These are phyloP conservation scores for Monosporascus sp. DNA, from an alignment of 2,329 filamentous ascomycete species.

Conservation along the genomic window DNA sequence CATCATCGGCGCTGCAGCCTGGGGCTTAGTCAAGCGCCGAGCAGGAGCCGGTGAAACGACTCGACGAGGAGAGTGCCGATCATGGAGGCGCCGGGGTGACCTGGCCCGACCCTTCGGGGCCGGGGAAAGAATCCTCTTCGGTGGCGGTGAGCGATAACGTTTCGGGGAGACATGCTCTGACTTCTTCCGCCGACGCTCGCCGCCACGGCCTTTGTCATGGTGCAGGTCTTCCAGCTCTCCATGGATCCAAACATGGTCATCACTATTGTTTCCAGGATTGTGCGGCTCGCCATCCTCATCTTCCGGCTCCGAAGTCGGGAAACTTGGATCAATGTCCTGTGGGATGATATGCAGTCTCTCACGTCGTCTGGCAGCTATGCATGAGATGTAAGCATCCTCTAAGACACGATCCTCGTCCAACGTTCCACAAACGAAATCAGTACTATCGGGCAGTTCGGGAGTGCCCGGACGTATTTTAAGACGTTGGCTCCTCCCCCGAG, in stretches of 20 bases:
- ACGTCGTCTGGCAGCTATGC: conserved; percentile 72
- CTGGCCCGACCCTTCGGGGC: conserved; percentile 46
- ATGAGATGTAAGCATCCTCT: conserved; percentile 89
- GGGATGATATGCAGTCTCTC: conserved; percentile 78
- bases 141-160: conserved; percentile 53
- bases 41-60: conserved; percentile 66
- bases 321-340: conserved; percentile 97
- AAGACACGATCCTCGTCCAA: conserved; percentile 90
- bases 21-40: conserved; percentile 39
- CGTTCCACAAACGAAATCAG: conserved; percentile 98
- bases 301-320: conserved; percentile 90
- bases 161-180: conserved; percentile 51
- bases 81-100: conserved; percentile 57
- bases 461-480: conserved; percentile 61
- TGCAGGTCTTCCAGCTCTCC: conserved; percentile 64
- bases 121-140: conserved; percentile 44
- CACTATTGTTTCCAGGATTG: conserved; percentile 56
- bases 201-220: conserved; percentile 49
- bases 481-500: conserved; percentile 29
- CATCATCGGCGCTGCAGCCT: conserved; percentile 25
- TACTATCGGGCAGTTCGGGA: conserved; percentile 89
- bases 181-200: conserved; percentile 45
- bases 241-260: conserved; percentile 64
- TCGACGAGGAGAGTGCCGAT: conserved; percentile 64
- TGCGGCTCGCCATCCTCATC: conserved; percentile 72